Evolutionary conservation across 2,329 filamentous ascomycete genomes (phyloP), one percentile per base, ranked within the genome.

Genomic region (Sclerotinia spermophila): DNA sequence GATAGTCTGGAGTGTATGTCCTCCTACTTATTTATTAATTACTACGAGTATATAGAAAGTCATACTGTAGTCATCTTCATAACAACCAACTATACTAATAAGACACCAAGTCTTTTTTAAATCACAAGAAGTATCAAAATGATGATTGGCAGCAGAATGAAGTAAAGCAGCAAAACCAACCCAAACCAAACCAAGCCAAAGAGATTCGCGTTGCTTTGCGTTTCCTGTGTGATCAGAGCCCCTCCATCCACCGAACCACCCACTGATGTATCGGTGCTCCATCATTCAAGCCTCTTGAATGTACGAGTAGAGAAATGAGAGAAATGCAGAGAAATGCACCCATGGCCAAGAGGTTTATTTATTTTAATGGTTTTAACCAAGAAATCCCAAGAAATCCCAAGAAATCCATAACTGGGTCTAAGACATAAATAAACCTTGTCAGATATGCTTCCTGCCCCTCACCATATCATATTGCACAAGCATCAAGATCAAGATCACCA

Each of bases 171-270:
- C n/a, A n/a, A n/a, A n/a, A n/a, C n/a, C n/a, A n/a, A n/a, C n/a
- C n/a, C n/a, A n/a, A n/a, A n/a, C n/a, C n/a, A n/a, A n/a, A n/a
- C n/a, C n/a, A 61, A 30, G 21, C 1, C 13, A 11, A 21, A 15
- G 13, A 13, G 58, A 27, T 19, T 35, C 21, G 30, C 21, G 55
- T 15, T 58, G 55, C 33, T 27, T 61, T 44, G 40, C 27, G 27
- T 61, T 33, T 61, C 59, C 33, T 44, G 40, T 62, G 40, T 59
- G 56, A 45, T 62, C 59, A 62, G 59, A 62, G 59, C 59, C 27
- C 27, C 33, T 61, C 33, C 58, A 42, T 42, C 27, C 13, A 51
- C 48, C 48, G n/a, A 51, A 51, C 19, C 44, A 10, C n/a, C n/a
- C 48, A 53, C 48, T 30, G 48, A 17, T 53, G 48, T 53, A 53